Base-by-base conservation (phyloP, 2,329 filamentous ascomycete species). In the Paecilomyces niveus region DNA sequence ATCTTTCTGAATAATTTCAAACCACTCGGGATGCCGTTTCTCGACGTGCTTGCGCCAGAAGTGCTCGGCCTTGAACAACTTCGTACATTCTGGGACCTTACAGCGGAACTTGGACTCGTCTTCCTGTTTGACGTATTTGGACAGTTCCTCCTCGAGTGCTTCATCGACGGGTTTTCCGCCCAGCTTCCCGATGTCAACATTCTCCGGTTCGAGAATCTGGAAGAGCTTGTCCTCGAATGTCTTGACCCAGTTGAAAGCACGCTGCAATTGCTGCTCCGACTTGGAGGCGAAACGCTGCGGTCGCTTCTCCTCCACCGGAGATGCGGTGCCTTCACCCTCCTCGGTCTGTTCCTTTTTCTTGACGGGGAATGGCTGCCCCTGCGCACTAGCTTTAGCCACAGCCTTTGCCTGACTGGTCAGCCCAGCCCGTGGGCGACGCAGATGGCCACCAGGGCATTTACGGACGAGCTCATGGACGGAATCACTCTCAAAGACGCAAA, bases 41-140 rank as follows among this genome's bases (percentile, higher is more conserved):
- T 97, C 93, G 15, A 97, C 88, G 68, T 99, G 94, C 80, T 99
- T 99, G 69, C 87, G 88, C 93, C 95, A 99, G 73, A 99, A 99
- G 67, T 93, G 86, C 51, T 96, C 89, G 59, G 94, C 94, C 74
- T 97, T 97, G 82, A 99, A 99, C 7, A 99, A 80, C 76, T 99
- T 99, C 10, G 89, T 89, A 75, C 94, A 99, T 45, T 97, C 92
- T 1, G 93, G 93, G 3, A 96, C 92, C 74, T 94, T 96, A 82
- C 94, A 99, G 61, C 95, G 86, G 81, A 88, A 99, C 72, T 97
- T 97, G 68, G 93, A 88, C 73, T 97, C 92, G 67, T 99, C 95
- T 73, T 99, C 94, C 75, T 97, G 93, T 78, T 97, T 97, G 62
- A 97, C 90, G 67, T 86, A 90, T 74, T 95, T 96, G 64, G 78